These are phyloP conservation scores for Ascochyta pisi DNA, from an alignment of 2,329 filamentous ascomycete genomes.

Conservation along the genomic window DNA sequence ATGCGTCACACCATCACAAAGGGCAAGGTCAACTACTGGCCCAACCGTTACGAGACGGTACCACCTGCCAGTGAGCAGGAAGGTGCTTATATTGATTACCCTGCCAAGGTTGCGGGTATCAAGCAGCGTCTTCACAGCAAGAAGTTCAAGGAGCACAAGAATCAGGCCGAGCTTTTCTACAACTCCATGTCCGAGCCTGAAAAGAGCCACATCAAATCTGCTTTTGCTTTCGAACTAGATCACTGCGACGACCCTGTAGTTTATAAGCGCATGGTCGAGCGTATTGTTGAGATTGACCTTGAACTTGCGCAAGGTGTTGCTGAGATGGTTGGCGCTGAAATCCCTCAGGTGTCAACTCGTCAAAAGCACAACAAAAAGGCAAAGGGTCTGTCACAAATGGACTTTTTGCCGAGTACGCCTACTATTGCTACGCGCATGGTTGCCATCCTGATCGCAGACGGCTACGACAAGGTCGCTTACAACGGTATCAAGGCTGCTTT, in stretches of 20 bases:
- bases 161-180: conserved; percentile 82
- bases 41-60: conserved; percentile 70
- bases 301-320: conserved; percentile 73
- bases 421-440: conserved; percentile 75
- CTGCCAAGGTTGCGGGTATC: conserved; percentile 69
- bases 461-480: conserved; percentile 73
- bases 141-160: conserved; percentile 81
- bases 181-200: conserved; percentile 75
- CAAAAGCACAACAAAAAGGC: conserved; percentile 72
- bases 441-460: conserved; percentile 78
- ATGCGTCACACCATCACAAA: conserved; percentile 76
- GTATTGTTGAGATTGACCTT: conserved; percentile 76
- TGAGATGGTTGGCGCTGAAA: conserved; percentile 70
- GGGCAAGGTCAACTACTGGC: conserved; percentile 80
- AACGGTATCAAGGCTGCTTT: conserved; percentile 69
- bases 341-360: conserved; percentile 60
- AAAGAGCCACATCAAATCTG: conserved; percentile 66
- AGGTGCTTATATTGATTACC: conserved; percentile 73
- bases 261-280: conserved; percentile 72
- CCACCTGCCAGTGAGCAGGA: conserved; percentile 68
- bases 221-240: conserved; percentile 75
- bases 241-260: conserved; percentile 82
- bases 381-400: conserved; percentile 72
- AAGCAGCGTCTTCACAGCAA: conserved; percentile 72
- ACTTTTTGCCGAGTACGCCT: conserved; percentile 67